Conservation (phyloP, 495 filamentous ascomycete genomes). For the Podospora pseudoanserina region DNA sequence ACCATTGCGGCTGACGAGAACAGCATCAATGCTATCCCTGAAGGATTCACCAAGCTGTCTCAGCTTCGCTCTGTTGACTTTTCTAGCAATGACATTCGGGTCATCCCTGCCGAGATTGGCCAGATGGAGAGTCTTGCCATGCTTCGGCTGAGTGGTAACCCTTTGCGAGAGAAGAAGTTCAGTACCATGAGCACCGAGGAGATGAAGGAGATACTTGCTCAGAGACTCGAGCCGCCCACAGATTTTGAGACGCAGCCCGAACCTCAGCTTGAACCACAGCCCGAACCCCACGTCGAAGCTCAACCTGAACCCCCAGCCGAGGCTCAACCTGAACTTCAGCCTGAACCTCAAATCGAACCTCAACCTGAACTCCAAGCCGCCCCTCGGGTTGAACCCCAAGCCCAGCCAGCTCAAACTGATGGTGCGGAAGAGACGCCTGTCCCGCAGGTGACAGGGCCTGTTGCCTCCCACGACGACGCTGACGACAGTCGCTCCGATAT, state of each 20-base stretch:
- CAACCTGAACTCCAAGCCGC: background rate
- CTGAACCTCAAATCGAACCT: background rate
- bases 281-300: background rate
- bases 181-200: constrained; percentile 74
- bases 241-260: constrained; percentile 20
- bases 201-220: constrained; percentile 71
- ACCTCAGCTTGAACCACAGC: background rate
- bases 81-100: constrained; percentile 73
- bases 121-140: constrained; percentile 72
- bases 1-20: constrained; percentile 79
- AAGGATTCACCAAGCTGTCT: constrained; percentile 63
- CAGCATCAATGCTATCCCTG: constrained; percentile 65
- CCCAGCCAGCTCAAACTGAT: no score
- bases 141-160: constrained; percentile 78
- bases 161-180: constrained; percentile 80
- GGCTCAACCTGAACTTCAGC: background rate
- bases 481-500: constrained; percentile 59
- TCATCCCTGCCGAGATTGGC: constrained; percentile 72
- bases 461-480: constrained; percentile 8
- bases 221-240: constrained; percentile 59
- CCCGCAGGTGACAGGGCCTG: background rate
- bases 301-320: no score
- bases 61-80: constrained; percentile 73
- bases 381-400: background rate
- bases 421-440: background rate